Base-by-base conservation (phyloP, 345 rosid species). In the Turritis glabra region DNA sequence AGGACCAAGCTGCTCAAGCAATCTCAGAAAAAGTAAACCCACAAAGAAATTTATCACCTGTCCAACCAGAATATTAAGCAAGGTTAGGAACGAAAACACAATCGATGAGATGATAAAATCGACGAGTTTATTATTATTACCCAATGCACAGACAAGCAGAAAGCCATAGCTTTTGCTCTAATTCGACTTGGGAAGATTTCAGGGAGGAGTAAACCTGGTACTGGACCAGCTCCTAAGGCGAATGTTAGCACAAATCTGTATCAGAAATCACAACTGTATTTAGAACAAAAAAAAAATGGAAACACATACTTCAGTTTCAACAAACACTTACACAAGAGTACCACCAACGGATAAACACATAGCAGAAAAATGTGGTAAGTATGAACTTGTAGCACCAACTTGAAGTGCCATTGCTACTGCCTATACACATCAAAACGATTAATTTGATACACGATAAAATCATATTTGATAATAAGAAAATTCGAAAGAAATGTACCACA, bases 121-220 rank as follows among this genome's bases (percentile, higher is more conserved):
- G 52, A 44, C 12, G 58, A 18, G 57, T 33, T 56, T 50, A 8
- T 69, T 74, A 44, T 68, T 57, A 22, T 85, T 91, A 95, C 99
- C 99, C 98, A 95, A 77, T 92, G 98, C 67, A 95, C 99, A 29
- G 97, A 90, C 97, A 95, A 82, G 66, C 99, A 95, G 68, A 92
- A 65, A 5, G 98, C 98, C 97, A 92, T 89, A 77, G 99, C 98
- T 81, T 87, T 95, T 32, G 98, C 99, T 74, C 99, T 82, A 37
- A 95, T 95, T 62, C 94, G 91, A 80, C 85, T 81, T 29, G 97
- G 87, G 71, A 95, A 92, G 47, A 95, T 95, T 71, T 95, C 99
- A 62, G 99, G 97, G 12, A 95, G 88, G 72, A 95, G 98, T 53
- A 95, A 89, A 81, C 91, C 82, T 19, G 99, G 98, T 74, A 95